These are phyloP conservation scores for Citrus inodora DNA, from an alignment of 345 rosid genomes.

Conservation along the genomic window DNA sequence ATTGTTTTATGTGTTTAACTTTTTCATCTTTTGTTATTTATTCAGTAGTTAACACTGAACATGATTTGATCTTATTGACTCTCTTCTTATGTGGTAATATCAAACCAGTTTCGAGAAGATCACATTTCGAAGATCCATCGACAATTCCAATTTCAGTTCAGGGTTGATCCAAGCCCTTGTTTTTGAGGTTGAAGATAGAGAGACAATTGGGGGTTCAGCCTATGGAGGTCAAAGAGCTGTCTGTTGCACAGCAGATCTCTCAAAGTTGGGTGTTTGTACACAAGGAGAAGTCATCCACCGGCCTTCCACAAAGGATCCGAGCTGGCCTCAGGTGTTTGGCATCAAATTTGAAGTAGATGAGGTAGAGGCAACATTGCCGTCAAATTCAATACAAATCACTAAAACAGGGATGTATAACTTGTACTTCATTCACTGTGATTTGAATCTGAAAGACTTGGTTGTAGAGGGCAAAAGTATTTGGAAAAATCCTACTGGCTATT, in stretches of 20 bases:
- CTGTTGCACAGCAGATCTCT: constrained; percentile 87
- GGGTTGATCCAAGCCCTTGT: constrained; percentile 64
- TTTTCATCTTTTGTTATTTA: background rate
- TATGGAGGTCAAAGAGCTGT: constrained; percentile 98
- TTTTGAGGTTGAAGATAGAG: constrained; percentile 86
- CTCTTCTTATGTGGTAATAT: constrained; percentile 16
- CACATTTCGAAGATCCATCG: constrained; percentile 52
- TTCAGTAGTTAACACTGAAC: background rate
- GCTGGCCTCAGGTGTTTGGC: constrained; percentile 79
- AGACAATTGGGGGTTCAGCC: constrained; percentile 87
- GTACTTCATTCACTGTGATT: constrained; percentile 87
- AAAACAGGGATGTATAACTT: constrained; percentile 93
- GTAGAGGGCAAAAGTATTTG: constrained; percentile 86
- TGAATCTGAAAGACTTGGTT: constrained; percentile 53
- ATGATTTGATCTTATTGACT: background rate
- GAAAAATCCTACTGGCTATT: constrained; percentile 90
- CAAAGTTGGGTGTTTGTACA: constrained; percentile 74
- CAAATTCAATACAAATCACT: constrained; percentile 55
- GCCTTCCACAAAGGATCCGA: constrained; percentile 57
- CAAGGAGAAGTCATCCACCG: constrained; percentile 79
- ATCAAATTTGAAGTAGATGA: constrained; percentile 49
- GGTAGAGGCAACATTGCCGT: constrained; percentile 44
- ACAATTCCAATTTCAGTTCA: constrained; percentile 45
- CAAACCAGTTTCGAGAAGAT: constrained; percentile 78
- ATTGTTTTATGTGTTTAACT: too few relatives aligned